A percentile compares a stretch with the other conserved stretches of the same genome.
Conservation (phyloP, 2,329 filamentous ascomycete species). For the Penicillium occitanis region DNA sequence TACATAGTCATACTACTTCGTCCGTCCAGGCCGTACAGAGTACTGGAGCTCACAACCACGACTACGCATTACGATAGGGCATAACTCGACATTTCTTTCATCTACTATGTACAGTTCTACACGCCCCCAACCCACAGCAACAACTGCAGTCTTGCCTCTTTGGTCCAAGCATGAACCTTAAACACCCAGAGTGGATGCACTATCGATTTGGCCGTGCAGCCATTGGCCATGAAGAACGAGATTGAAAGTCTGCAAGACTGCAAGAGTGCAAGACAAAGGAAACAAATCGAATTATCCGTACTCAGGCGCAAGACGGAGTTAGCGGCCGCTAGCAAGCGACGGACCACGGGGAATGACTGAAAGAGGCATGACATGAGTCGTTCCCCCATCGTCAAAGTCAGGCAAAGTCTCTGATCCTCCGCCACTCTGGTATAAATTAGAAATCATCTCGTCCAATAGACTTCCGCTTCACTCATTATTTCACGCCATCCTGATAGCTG, state of each 20-base stretch:
- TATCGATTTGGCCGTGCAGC: background rate
- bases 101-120: too few relatives aligned
- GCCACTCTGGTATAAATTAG: background rate
- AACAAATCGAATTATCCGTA: background rate
- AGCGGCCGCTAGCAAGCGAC: constrained; percentile 7
- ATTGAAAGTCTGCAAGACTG: too few relatives aligned
- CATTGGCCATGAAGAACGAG: constrained; percentile 11
- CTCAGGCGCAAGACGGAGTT: background rate
- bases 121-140: background rate
- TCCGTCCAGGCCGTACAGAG: background rate
- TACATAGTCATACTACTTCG: background rate
- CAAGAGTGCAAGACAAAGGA: background rate
- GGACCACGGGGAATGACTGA: background rate
- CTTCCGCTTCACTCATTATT: background rate
- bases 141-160: background rate
- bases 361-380: constrained; percentile 9
- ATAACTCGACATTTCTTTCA: constrained; percentile 7
- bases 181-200: constrained; percentile 2
- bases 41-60: background rate
- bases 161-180: constrained; percentile 4
- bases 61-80: background rate
- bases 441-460: constrained; percentile 6
- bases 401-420: constrained; percentile 9
- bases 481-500: background rate
- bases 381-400: background rate